A percentile compares a stretch with the other conserved stretches of the same genome.
Conservation (phyloP, 2,329 filamentous ascomycete genomes). For the Paraphoma chrysanthemicola region DNA sequence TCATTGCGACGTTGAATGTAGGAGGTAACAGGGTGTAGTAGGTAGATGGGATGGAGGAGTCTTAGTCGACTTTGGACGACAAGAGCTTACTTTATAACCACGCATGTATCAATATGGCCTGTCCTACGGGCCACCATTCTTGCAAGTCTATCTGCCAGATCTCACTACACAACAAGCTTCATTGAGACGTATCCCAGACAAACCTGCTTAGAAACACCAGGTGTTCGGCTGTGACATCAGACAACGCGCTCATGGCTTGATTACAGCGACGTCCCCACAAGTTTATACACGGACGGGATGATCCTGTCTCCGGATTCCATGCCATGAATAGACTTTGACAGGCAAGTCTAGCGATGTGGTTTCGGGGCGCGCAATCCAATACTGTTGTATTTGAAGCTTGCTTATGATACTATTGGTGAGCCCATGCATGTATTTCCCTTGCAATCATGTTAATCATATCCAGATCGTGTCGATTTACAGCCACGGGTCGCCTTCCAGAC, state of each 20-base stretch:
- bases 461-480: background rate
- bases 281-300: too few relatives aligned
- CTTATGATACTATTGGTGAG: too few relatives aligned
- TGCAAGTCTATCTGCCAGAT: background rate
- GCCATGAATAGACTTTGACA: too few relatives aligned
- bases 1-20: constrained; percentile 8
- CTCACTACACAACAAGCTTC: background rate
- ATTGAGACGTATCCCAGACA: background rate
- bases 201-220: background rate
- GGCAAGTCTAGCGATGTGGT: too few relatives aligned
- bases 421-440: background rate
- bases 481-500: too few relatives aligned
- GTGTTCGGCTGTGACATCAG: too few relatives aligned
- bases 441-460: background rate
- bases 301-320: too few relatives aligned
- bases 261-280: too few relatives aligned
- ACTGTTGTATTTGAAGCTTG: too few relatives aligned
- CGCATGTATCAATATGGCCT: background rate
- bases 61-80: background rate
- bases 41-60: background rate
- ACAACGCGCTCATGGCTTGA: too few relatives aligned
- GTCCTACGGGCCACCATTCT: background rate
- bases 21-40: background rate
- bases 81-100: background rate
- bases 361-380: too few relatives aligned